A percentile compares a stretch with the other conserved stretches of the same genome.
Evolutionary conservation across 164 flowering plant genomes (phyloP).

Genomic region (Dillenia turbinata): DNA sequence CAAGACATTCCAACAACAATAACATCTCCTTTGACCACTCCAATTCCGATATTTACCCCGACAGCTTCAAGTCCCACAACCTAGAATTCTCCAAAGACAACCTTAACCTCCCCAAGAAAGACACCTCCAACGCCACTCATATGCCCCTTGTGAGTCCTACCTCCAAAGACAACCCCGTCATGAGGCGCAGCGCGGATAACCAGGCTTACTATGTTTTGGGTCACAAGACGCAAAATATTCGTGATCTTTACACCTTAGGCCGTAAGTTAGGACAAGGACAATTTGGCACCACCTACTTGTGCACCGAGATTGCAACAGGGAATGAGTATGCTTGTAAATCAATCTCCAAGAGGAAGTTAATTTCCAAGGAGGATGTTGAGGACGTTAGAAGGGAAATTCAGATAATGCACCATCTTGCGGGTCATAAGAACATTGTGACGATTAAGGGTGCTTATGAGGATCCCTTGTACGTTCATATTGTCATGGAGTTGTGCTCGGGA

Average conservation of each 20-base stretch:
- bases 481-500: conserved; percentile 81
- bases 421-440: conserved; percentile 75
- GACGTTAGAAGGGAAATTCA: conserved; percentile 92
- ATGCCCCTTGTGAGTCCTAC: conserved; percentile 19
- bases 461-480: conserved; percentile 70
- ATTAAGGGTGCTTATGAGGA: conserved; percentile 91
- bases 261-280: conserved; percentile 93
- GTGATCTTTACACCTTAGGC: conserved; percentile 77
- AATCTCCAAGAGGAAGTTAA: conserved; percentile 82
- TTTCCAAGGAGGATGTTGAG: conserved; percentile 79
- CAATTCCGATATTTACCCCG: conserved; percentile 29
- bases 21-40: conserved; percentile 31
- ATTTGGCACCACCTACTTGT: conserved; percentile 79
- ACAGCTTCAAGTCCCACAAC: conserved; percentile 30
- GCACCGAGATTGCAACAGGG: conserved; percentile 61
- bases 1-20: conserved; percentile 24
- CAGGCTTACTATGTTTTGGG: conserved; percentile 76
- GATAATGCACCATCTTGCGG: conserved; percentile 93
- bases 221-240: conserved; percentile 75
- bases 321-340: conserved; percentile 83
- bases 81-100: conserved; percentile 35
- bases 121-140: background rate
- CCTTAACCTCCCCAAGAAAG: conserved; percentile 18
- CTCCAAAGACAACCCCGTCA: conserved; percentile 31
- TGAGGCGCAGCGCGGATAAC: conserved; percentile 57